A percentile compares a stretch with the other conserved stretches of the same genome.
Conservation (phyloP, 2,329 filamentous ascomycete species). For the Pseudogymnoascus sp. region DNA sequence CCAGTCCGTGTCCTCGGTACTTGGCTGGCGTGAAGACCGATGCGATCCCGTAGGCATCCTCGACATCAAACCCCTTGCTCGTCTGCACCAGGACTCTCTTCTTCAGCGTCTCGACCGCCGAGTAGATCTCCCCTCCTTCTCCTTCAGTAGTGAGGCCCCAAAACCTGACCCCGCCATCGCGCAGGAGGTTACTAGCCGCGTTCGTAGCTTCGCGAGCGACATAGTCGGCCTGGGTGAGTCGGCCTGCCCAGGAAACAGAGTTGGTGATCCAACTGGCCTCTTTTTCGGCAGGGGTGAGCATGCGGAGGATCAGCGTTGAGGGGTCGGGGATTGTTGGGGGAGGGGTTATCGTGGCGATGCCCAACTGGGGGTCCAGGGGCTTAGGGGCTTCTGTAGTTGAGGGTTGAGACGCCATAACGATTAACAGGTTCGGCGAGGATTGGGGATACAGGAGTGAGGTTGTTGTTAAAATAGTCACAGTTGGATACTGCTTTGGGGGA, state of each 20-base stretch:
- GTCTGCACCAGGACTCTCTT: not conserved
- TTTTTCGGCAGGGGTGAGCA: not conserved
- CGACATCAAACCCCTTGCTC: not conserved
- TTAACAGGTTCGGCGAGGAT: not conserved
- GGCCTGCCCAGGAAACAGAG: not conserved
- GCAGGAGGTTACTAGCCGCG: not conserved
- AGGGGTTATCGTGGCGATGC: not conserved
- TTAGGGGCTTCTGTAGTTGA: not conserved
- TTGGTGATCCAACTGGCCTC: not conserved
- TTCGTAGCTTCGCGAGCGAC: not conserved
- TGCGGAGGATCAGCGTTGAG: not conserved
- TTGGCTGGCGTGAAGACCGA: not conserved
- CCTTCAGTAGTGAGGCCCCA: not conserved
- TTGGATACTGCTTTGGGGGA: not conserved
- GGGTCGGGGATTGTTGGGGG: not conserved
- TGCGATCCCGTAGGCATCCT: not conserved
- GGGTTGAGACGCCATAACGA: not conserved
- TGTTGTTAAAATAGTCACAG: not conserved
- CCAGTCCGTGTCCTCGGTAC: not conserved
- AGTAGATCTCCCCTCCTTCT: not conserved
- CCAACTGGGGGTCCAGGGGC: not conserved
- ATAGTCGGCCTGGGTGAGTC: not conserved
- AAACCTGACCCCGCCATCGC: not conserved
- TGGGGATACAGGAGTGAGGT: not conserved
- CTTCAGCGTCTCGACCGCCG: not conserved